Evolutionary conservation across 495 filamentous ascomycete species (phyloP).

Genomic region (Hypoxylon rickii): DNA sequence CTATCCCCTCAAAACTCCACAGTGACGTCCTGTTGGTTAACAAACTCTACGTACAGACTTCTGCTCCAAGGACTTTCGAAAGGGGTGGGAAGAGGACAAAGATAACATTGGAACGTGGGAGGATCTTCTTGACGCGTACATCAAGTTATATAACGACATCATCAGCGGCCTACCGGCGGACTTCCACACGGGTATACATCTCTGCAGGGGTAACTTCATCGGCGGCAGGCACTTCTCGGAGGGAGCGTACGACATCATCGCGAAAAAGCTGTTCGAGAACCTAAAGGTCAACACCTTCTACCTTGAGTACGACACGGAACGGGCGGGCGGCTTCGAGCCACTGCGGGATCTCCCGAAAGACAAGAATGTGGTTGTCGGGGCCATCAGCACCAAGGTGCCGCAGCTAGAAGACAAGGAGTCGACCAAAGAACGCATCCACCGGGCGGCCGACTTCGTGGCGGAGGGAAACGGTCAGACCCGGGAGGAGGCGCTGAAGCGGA

Average conservation of each 20-base stretch:
- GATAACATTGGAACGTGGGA: slow-evolving; percentile 60
- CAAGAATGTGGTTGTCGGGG: slow-evolving; percentile 78
- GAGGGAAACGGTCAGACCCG: slow-evolving; percentile 65
- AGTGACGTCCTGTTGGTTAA: background rate
- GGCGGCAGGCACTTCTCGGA: slow-evolving; percentile 78
- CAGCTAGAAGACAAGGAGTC: slow-evolving; percentile 74
- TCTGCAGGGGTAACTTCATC: slow-evolving; percentile 83
- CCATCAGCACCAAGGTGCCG: slow-evolving; percentile 74
- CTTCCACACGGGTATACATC: slow-evolving; percentile 75
- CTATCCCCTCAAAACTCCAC: background rate
- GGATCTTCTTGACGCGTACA: slow-evolving; percentile 72
- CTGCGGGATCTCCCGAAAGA: slow-evolving; percentile 70
- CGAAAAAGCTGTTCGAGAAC: slow-evolving; percentile 75
- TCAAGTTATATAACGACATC: slow-evolving; percentile 76
- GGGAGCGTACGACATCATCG: slow-evolving; percentile 80
- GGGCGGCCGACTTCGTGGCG: slow-evolving; percentile 73
- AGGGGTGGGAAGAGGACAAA: slow-evolving; percentile 65
- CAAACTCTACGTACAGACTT: slow-evolving; percentile 59
- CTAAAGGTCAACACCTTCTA: slow-evolving; percentile 80
- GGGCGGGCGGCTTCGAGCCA: slow-evolving; percentile 79
- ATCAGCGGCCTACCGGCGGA: slow-evolving; percentile 66
- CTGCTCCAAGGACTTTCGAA: slow-evolving; percentile 75
- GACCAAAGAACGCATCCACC: slow-evolving; percentile 68
- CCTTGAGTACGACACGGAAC: slow-evolving; percentile 79
- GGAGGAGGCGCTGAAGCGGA: slow-evolving; percentile 68